Base-by-base conservation (phyloP, 2,329 filamentous ascomycete species). In the Neospermospora avenae region DNA sequence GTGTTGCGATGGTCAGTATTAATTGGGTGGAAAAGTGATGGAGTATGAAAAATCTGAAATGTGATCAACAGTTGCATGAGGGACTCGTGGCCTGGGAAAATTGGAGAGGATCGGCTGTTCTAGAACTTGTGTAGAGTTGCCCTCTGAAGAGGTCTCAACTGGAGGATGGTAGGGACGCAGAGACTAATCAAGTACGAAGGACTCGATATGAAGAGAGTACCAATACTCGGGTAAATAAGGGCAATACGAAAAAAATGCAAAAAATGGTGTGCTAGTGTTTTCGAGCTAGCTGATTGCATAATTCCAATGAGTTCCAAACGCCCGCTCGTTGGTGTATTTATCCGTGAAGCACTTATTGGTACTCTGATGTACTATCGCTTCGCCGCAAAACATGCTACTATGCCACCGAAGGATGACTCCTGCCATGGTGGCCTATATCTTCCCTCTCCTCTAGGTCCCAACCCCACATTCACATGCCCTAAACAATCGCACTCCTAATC, bases 401-500 rank as follows among this genome's bases (percentile, higher is more conserved):
- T 31, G 28, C 31, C 20, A 37, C 3, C 24, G 18, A 37, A 37
- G 28, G 31, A 37, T 51, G 48, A 37, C 48, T 51, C 28, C 35
- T 37, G 31, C 48, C 48, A 37, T 22, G 31, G 11, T 37, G 28
- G 48, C 31, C 48, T 37, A 51, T 28, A 37, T 37, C 31, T 3
- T 18, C 16, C n/a, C n/a, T 5, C 5, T 35, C n/a, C n/a, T n/a
- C n/a, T n/a, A n/a, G n/a, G n/a, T n/a, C n/a, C n/a, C n/a, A n/a
- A n/a, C n/a, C n/a, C n/a, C n/a, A n/a, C 34, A 14, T 13, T 18
- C 28, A 13, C 13, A 34, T 18, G 28, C 28, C 34, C 58, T 55
- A 61, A n/a, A 55, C 28, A 52, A 58, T 51, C 16, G 57, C 57
- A 24, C 45, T 46, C n/a, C 61, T 52, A 18, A 59, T 55, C 56